Conservation (phyloP, 306 rosid species). For the Amphicarpaea edgeworthii region DNA sequence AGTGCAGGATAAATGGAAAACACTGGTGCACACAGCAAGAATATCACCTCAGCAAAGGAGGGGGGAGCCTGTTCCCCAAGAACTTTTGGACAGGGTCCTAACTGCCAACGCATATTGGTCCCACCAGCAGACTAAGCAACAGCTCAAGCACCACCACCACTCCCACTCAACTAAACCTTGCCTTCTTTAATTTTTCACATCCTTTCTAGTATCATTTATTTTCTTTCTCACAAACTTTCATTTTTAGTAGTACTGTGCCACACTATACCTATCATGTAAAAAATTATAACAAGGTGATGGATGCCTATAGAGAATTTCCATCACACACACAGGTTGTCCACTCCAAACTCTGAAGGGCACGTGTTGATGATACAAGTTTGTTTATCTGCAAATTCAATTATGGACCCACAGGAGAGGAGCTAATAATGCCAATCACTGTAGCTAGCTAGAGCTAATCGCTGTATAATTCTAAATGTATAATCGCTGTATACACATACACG, state of each 20-base stretch:
- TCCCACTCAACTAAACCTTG: slow-evolving; percentile 62
- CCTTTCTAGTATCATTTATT: no score
- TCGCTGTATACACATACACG: neutral
- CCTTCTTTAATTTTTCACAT: no score
- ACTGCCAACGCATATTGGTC: slow-evolving; percentile 86
- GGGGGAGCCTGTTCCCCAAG: slow-evolving; percentile 95
- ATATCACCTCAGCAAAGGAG: slow-evolving; percentile 94
- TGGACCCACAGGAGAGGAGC: neutral
- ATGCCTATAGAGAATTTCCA: slow-evolving; percentile 40
- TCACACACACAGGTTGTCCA: neutral
- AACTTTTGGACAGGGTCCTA: slow-evolving; percentile 87
- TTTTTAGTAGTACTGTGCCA: slow-evolving; percentile 5
- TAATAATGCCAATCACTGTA: neutral
- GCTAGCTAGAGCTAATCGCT: neutral
- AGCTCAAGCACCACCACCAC: slow-evolving; percentile 71
- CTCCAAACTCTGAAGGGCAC: neutral
- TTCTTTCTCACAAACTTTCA: no score
- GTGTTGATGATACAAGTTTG: neutral
- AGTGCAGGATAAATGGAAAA: slow-evolving; percentile 95
- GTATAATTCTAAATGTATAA: neutral
- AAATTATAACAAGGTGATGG: slow-evolving; percentile 38
- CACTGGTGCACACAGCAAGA: slow-evolving; percentile 90
- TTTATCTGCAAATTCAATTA: slow-evolving; percentile 11
- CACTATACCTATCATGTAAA: slow-evolving; percentile 44
- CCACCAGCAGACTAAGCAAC: slow-evolving; percentile 81